Base-by-base conservation (phyloP, 2,329 filamentous ascomycete species). In the Calonectria pteridis region DNA sequence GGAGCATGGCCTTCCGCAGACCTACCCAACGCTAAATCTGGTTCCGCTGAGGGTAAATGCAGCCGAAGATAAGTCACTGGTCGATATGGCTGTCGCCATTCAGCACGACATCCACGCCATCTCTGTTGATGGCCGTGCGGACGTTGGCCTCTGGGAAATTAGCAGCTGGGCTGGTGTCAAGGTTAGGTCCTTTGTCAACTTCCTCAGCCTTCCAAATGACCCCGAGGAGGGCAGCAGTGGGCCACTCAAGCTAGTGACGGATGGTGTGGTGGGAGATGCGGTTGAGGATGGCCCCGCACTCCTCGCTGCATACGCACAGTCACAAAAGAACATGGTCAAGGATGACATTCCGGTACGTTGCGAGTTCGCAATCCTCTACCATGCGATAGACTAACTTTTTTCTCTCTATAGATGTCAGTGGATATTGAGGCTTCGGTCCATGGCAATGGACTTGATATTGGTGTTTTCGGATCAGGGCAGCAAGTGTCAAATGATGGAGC, bases 131-230 rank as follows among this genome's bases (percentile, higher is more conserved):
- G 31, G 83, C 84, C 2, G 88, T 87, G 59, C 91, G 91, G 79
- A 88, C 1, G 91, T 91, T 0, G 91, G 91, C 1, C 85, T 98
- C 1, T 91, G 90, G 85, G 93, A 98, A 82, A 92, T 98, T 46
- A 84, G 87, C 26, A 83, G 88, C 20, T 98, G 95, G 95, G 96
- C 94, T 0, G 93, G 93, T 0, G 84, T 95, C 2, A 86, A 84
- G 68, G 83, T 98, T 1, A 90, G 94, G 77, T 92, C 90, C 0
- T 96, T 94, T 84, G 91, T 98, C 78, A 98, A 98, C 82, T 97
- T 98, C 76, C 83, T 98, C 23, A 91, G 88, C 66, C 82, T 92
- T 6, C 89, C 89, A 0, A 71, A 75, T 10, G 50, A 69, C 18
- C 35, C 33, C 16, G 33, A 62, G 13, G 51, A 53, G 11, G 29